phyloP scores from a whole-genome alignment of 768 basidiomycete genomes.

The Polyporus arcularius region DNA sequence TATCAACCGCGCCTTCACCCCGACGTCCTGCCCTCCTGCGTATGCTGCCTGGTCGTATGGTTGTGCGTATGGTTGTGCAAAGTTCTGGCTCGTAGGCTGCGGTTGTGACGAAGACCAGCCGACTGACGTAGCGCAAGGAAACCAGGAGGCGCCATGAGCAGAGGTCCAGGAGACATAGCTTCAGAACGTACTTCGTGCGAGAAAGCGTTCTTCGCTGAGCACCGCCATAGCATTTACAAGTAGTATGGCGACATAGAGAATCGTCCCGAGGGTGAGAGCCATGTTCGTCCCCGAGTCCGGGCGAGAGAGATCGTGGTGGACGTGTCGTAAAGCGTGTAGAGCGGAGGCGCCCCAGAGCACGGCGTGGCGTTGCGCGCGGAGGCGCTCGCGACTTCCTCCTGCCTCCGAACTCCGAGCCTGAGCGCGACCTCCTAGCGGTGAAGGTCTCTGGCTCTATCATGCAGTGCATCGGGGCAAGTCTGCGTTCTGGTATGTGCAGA shows the following conservation, averaged over 20 bases:
- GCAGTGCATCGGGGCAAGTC: slow-evolving; percentile 20
- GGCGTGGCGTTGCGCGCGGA: slow-evolving; percentile 8
- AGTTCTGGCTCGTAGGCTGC: slow-evolving; percentile 55
- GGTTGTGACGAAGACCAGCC: slow-evolving; percentile 82
- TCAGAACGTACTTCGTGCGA: slow-evolving; percentile 75
- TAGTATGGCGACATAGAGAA: slow-evolving; percentile 85
- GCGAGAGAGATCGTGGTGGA: slow-evolving; percentile 26
- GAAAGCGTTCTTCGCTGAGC: slow-evolving; percentile 94
- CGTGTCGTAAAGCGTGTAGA: slow-evolving; percentile 13
- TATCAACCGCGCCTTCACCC: slow-evolving; percentile 84
- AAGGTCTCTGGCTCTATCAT: slow-evolving; percentile 8
- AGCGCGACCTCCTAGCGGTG: slow-evolving; percentile 6
- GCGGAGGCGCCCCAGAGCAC: slow-evolving; percentile 1
- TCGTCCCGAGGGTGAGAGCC: slow-evolving; percentile 59
- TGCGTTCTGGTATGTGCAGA: slow-evolving; percentile 17
- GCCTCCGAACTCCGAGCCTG: slow-evolving; percentile 10
- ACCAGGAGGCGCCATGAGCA: slow-evolving; percentile 22
- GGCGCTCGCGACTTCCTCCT: slow-evolving; percentile 10
- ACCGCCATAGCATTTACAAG: slow-evolving; percentile 95
- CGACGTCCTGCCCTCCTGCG: slow-evolving; percentile 53
- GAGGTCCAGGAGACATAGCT: not conserved
- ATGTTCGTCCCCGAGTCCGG: slow-evolving; percentile 33
- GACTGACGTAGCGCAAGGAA: slow-evolving; percentile 47
- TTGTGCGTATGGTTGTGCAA: slow-evolving; percentile 70
- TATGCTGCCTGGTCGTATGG: slow-evolving; percentile 67